Evolutionary conservation across 495 filamentous ascomycete genomes (phyloP).

Genomic region (Penicillium cataractarum): DNA sequence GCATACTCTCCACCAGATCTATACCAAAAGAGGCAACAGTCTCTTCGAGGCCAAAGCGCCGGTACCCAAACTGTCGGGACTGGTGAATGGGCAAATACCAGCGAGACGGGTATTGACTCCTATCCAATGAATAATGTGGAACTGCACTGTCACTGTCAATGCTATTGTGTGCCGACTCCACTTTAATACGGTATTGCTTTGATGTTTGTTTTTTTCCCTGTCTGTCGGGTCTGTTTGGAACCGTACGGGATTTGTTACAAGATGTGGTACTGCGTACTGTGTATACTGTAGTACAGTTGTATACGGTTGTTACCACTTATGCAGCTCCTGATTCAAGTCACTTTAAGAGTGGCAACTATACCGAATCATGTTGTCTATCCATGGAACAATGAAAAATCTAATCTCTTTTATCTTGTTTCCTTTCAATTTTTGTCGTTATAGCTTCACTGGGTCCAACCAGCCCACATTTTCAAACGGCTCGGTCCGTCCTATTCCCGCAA

Average conservation of each 20-base stretch:
- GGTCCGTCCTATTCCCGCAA: slow-evolving; percentile 15
- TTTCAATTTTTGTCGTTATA: neutral
- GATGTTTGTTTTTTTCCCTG: no score
- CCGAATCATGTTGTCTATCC: neutral
- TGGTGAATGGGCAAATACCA: slow-evolving; percentile 2
- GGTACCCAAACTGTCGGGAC: neutral
- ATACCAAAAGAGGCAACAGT: slow-evolving; percentile 14
- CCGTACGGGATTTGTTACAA: neutral
- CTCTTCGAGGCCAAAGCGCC: slow-evolving; percentile 15
- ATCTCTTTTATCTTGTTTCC: neutral
- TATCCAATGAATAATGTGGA: slow-evolving; percentile 1
- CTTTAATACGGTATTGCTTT: slow-evolving; percentile 1
- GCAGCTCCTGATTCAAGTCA: neutral
- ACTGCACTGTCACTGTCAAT: neutral
- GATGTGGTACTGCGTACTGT: neutral
- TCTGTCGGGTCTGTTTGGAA: neutral
- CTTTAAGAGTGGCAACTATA: neutral
- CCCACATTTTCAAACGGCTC: slow-evolving; percentile 32
- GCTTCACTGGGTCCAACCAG: neutral
- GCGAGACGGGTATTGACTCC: neutral
- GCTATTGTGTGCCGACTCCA: slow-evolving; percentile 8
- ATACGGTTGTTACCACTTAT: neutral
- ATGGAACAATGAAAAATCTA: neutral
- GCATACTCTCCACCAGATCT: slow-evolving; percentile 8
- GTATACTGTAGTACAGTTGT: neutral